A percentile compares a stretch with the other conserved stretches of the same genome.
Evolutionary conservation across 2,329 filamentous ascomycete species (phyloP).

Genomic region (Geosmithia putterillii): DNA sequence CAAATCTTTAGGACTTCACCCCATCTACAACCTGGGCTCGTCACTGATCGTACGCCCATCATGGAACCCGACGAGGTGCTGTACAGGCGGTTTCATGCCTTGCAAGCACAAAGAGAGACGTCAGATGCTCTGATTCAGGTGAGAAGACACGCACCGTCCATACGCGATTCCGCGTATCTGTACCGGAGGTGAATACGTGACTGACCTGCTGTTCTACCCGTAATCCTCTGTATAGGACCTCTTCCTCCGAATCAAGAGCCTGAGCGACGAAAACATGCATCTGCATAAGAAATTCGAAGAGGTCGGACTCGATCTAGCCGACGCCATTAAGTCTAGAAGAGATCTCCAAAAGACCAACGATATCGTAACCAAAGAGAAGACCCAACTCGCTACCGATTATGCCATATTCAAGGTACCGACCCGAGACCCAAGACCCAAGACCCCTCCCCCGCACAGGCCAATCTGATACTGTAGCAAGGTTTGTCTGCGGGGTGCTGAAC

Average conservation of each 20-base stretch:
- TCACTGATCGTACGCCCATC: too few relatives aligned
- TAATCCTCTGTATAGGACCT: conserved; percentile 15
- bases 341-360: conserved; percentile 32
- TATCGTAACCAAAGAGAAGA: background rate
- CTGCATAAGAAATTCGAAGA: conserved; percentile 29
- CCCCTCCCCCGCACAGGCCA: background rate
- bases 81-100: conserved; percentile 29
- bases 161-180: too few relatives aligned
- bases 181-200: too few relatives aligned
- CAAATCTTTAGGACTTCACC: too few relatives aligned
- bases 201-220: too few relatives aligned
- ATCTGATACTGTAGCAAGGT: too few relatives aligned
- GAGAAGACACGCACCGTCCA: background rate
- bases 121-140: conserved; percentile 36
- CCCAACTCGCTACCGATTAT: background rate
- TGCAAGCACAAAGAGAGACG: conserved; percentile 26
- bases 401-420: background rate
- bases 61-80: too few relatives aligned
- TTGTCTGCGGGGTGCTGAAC: too few relatives aligned
- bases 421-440: background rate
- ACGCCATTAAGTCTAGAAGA: conserved; percentile 33
- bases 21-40: too few relatives aligned
- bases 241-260: conserved; percentile 19
- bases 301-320: conserved; percentile 34
- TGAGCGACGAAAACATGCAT: conserved; percentile 29